phyloP scores from a whole-genome alignment of 2,329 filamentous ascomycete genomes.

The Talaromyces sp. region DNA sequence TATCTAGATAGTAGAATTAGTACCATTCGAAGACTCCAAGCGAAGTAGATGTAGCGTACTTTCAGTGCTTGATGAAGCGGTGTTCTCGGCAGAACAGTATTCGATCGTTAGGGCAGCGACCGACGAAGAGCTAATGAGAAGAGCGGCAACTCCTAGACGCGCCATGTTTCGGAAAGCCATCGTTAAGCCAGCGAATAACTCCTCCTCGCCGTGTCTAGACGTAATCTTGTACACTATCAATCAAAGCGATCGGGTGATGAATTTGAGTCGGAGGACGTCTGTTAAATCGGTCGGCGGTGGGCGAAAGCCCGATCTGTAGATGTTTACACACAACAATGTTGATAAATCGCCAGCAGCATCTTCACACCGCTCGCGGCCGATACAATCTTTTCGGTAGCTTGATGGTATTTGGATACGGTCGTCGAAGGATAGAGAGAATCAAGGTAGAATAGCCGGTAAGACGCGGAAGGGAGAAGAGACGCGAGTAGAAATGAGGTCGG shows the following conservation, averaged over 20 bases:
- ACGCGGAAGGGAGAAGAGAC: not conserved
- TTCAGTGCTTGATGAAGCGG: constrained; percentile 36
- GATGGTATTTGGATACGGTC: not conserved
- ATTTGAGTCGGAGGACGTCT: not conserved
- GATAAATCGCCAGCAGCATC: constrained; percentile 9
- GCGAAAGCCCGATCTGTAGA: not conserved
- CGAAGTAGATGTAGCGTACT: constrained; percentile 29
- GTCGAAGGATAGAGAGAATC: not conserved
- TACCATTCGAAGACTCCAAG: not conserved
- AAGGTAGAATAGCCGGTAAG: not conserved
- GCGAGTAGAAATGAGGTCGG: not conserved
- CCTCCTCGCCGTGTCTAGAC: not conserved
- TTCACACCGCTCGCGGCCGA: constrained; percentile 5
- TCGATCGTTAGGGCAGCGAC: constrained; percentile 27
- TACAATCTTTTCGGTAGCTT: not conserved
- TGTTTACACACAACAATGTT: constrained; percentile 1
- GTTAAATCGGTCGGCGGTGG: not conserved
- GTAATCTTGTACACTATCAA: not conserved
- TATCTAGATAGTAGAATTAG: constrained; percentile 28
- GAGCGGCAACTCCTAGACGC: constrained; percentile 20
- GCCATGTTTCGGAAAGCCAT: constrained; percentile 3
- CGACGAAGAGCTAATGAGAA: constrained; percentile 27
- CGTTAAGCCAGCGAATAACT: not conserved
- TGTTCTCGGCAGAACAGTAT: constrained; percentile 47
- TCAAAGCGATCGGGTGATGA: not conserved